These are phyloP conservation scores for Suhomyces pyralidae DNA, from an alignment of 805 yeast species.

Conservation along the genomic window DNA sequence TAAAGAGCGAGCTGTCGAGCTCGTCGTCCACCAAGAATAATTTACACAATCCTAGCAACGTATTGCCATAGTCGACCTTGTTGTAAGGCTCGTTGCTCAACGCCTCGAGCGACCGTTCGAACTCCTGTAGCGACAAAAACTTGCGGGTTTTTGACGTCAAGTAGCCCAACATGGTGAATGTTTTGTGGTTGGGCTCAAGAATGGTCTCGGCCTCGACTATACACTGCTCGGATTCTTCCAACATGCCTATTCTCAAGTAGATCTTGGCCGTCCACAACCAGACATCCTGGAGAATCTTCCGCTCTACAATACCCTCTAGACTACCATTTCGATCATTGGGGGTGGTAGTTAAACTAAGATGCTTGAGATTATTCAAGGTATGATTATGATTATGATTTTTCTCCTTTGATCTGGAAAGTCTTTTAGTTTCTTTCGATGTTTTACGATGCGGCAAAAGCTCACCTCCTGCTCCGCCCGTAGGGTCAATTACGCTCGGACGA, in stretches of 20 bases:
- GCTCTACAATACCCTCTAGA: constrained; percentile 20
- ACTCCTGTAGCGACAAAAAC: constrained; percentile 55
- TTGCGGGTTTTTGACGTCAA: constrained; percentile 42
- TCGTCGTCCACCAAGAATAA: constrained; percentile 45
- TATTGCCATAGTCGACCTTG: constrained; percentile 42
- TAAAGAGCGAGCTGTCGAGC: constrained; percentile 37
- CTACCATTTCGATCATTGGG: not conserved
- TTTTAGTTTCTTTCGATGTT: not conserved
- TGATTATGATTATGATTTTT: not conserved
- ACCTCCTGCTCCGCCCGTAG: constrained; percentile 7
- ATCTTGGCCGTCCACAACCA: constrained; percentile 76
- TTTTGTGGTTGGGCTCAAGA: constrained; percentile 43
- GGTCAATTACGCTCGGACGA: constrained; percentile 42
- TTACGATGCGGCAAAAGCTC: not conserved
- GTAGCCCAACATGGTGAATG: constrained; percentile 50
- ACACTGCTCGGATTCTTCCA: constrained; percentile 65
- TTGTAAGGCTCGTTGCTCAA: constrained; percentile 23
- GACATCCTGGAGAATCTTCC: constrained; percentile 49
- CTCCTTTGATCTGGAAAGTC: constrained; percentile 1
- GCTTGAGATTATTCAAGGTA: not conserved
- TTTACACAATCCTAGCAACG: constrained; percentile 54
- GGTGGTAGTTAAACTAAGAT: not conserved
- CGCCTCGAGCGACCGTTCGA: constrained; percentile 57
- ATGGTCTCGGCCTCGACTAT: constrained; percentile 65
- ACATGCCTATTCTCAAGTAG: constrained; percentile 53